These are phyloP conservation scores for Kodamaea sp. DNA, from an alignment of 1,139 yeast species.

Conservation along the genomic window DNA sequence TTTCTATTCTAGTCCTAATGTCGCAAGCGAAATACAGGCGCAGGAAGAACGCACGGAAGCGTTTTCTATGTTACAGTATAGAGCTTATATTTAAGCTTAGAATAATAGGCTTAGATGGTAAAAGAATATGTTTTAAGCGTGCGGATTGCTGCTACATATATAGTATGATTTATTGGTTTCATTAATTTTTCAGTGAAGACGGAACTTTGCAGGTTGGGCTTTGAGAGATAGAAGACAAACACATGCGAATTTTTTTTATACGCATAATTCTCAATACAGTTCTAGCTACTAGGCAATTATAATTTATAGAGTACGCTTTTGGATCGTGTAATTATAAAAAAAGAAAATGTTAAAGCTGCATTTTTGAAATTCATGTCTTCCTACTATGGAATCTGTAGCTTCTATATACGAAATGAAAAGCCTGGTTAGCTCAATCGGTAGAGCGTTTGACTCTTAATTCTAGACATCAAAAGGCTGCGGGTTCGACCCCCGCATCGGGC, in stretches of 20 bases:
- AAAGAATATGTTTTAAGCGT: too few relatives aligned
- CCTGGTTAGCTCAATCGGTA: conserved; percentile 34
- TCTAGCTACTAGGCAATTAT: not conserved
- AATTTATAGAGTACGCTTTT: not conserved
- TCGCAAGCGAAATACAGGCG: too few relatives aligned
- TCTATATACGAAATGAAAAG: too few relatives aligned
- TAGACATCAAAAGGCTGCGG: conserved; percentile 43
- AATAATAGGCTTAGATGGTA: too few relatives aligned
- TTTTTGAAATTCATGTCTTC: not conserved
- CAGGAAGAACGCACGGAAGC: too few relatives aligned
- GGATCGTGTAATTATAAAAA: not conserved
- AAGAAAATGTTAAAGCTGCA: not conserved
- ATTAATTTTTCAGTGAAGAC: not conserved
- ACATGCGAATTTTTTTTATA: not conserved
- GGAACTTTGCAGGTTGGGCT: not conserved
- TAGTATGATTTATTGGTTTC: conserved; percentile 2
- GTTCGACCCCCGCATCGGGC: conserved; percentile 52
- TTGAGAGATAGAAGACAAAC: too few relatives aligned
- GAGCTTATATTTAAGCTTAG: too few relatives aligned
- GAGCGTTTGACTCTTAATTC: conserved; percentile 28
- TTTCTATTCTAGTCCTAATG: too few relatives aligned
- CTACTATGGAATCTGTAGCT: too few relatives aligned
- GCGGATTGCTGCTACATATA: not conserved
- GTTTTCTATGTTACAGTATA: too few relatives aligned
- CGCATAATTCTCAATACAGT: not conserved